phyloP scores from a whole-genome alignment of 2,329 filamentous ascomycete genomes.

The Pseudocercospora vitis region DNA sequence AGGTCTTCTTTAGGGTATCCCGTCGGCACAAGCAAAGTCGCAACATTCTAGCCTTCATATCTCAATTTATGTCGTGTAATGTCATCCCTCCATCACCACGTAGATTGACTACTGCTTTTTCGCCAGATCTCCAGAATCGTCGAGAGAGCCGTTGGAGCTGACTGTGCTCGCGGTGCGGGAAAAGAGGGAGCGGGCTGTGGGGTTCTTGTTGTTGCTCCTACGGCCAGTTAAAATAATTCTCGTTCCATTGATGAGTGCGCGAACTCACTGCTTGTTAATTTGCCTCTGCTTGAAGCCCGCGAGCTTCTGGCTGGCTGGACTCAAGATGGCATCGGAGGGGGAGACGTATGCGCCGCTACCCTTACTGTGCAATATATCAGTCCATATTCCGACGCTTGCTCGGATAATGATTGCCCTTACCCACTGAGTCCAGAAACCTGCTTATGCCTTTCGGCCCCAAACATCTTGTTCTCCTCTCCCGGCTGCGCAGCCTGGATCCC shows the following conservation, averaged over 20 bases:
- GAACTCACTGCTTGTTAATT: constrained; percentile 61
- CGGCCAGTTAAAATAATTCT: neutral
- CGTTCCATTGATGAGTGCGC: neutral
- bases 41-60: neutral
- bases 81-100: too few species aligned
- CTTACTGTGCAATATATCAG: constrained; percentile 18
- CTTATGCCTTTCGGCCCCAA: constrained; percentile 26
- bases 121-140: constrained; percentile 24
- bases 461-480: constrained; percentile 26
- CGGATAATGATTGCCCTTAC: constrained; percentile 11
- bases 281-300: constrained; percentile 78
- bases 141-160: constrained; percentile 18
- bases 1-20: neutral
- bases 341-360: constrained; percentile 64
- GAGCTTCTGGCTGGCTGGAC: constrained; percentile 80
- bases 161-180: constrained; percentile 26
- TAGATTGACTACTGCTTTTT: too few species aligned
- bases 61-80: neutral
- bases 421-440: constrained; percentile 18
- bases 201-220: constrained; percentile 23
- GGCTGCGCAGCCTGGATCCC: constrained; percentile 8
- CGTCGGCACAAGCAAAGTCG: too few species aligned
- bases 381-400: too few species aligned
- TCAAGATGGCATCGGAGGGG: constrained; percentile 87
- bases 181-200: constrained; percentile 28